Conservation (phyloP, 73 alveolate species). For the Stentor coeruleus region DNA sequence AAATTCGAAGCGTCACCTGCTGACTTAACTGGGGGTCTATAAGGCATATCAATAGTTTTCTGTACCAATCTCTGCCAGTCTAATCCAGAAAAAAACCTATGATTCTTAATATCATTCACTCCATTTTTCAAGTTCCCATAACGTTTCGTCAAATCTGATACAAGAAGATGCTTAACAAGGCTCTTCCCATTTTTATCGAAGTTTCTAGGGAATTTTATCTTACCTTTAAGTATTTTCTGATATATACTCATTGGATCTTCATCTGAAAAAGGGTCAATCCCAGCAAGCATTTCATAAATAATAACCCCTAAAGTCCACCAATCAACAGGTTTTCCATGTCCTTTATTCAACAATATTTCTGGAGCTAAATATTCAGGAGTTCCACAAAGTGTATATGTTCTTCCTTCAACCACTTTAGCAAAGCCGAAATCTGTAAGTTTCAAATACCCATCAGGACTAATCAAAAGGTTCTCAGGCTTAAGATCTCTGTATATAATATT, state of each 20-base stretch:
- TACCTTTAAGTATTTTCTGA: constrained; percentile 84
- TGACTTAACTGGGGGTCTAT: no score
- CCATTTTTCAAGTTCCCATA: constrained; percentile 91
- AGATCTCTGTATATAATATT: constrained; percentile 90
- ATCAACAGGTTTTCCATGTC: constrained; percentile 99
- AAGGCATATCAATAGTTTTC: no score
- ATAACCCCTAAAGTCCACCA: constrained; percentile 97
- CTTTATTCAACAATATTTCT: constrained; percentile 86
- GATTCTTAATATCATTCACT: constrained; percentile 48
- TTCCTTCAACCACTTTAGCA: constrained; percentile 91
- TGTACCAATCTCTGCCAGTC: no score
- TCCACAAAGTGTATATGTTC: constrained; percentile 98
- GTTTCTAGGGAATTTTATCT: constrained; percentile 78
- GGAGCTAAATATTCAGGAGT: constrained; percentile 98
- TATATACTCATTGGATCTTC: constrained; percentile 95
- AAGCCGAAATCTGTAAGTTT: constrained; percentile 97
- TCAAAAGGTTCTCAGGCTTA: constrained; percentile 90
- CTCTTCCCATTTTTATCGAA: constrained; percentile 46
- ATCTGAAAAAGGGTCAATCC: constrained; percentile 84
- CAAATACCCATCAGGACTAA: constrained; percentile 92
- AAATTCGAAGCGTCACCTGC: no score
- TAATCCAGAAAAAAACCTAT: constrained; percentile 40
- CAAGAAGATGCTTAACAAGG: constrained; percentile 76
- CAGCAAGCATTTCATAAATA: constrained; percentile 94
- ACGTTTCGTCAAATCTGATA: constrained; percentile 82